phyloP scores from a whole-genome alignment of 2,329 filamentous ascomycete species.

The Nemania sp. region DNA sequence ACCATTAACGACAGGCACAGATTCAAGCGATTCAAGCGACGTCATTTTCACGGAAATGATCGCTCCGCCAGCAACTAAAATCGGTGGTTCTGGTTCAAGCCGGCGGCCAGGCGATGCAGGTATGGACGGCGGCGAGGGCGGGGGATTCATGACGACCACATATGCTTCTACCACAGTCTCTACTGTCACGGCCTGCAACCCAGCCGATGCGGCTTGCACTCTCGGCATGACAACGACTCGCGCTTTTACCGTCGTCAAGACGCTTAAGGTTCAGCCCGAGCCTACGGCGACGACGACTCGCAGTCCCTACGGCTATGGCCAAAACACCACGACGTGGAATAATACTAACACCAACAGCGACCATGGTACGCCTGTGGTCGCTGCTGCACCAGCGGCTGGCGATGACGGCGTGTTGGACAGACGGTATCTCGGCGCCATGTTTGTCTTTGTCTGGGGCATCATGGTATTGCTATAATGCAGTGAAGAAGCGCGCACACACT shows the following conservation, averaged over 20 bases:
- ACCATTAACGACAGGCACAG: too few relatives aligned
- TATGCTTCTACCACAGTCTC: constrained; percentile 27
- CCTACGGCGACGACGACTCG: neutral
- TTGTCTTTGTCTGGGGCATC: constrained; percentile 13
- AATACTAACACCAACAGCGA: neutral
- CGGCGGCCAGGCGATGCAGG: too few relatives aligned
- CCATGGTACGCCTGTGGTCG: neutral
- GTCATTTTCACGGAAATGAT: too few relatives aligned
- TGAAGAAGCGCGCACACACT: too few relatives aligned
- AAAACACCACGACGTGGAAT: neutral
- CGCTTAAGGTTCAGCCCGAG: constrained; percentile 16
- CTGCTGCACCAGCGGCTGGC: neutral
- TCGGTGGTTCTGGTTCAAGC: too few relatives aligned
- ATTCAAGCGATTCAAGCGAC: too few relatives aligned
- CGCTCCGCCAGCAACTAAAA: too few relatives aligned
- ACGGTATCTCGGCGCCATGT: constrained; percentile 5
- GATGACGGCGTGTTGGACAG: constrained; percentile 7
- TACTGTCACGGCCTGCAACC: constrained; percentile 25
- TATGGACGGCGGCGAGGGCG: neutral
- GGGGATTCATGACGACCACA: constrained; percentile 16
- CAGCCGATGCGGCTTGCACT: constrained; percentile 30
- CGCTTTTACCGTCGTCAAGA: constrained; percentile 28
- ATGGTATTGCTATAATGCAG: constrained; percentile 9
- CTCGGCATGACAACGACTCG: constrained; percentile 28
- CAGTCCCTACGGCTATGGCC: neutral